Conservation (phyloP, 306 rosid species). For the Cucumis cinereus region DNA sequence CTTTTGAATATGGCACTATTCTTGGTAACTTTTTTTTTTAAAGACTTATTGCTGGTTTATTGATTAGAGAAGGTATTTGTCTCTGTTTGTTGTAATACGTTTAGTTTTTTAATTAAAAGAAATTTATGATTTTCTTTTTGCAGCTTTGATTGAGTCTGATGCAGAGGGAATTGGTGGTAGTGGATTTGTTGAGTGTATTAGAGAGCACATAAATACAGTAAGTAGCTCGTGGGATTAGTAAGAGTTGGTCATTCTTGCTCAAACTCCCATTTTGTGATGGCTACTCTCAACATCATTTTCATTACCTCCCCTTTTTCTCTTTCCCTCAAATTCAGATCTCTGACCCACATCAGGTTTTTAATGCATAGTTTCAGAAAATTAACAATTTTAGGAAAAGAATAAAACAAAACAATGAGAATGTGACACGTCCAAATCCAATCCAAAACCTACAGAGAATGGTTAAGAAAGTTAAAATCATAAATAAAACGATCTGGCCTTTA, state of each 20-base stretch:
- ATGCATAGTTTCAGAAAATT: not conserved
- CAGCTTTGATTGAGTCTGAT: slow-evolving; percentile 98
- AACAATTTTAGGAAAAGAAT: not conserved
- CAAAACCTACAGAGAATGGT: not conserved
- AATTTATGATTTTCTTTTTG: slow-evolving; percentile 17
- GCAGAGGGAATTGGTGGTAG: slow-evolving; percentile 99
- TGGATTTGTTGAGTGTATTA: slow-evolving; percentile 92
- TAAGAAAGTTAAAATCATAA: not conserved
- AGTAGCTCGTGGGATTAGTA: slow-evolving; percentile 19
- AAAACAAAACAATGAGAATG: not conserved
- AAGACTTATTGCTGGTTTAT: slow-evolving; percentile 14
- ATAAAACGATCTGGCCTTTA: not conserved
- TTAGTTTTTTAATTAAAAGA: not conserved
- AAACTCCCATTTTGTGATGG: not conserved
- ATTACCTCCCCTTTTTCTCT: not conserved
- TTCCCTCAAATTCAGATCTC: not conserved
- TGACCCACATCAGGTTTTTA: not conserved
- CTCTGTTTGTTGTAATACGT: slow-evolving; percentile 3
- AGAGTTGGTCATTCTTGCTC: not conserved
- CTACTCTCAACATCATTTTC: not conserved
- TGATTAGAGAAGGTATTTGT: not conserved
- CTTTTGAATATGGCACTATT: slow-evolving; percentile 98
- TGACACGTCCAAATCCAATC: not conserved
- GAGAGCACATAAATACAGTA: slow-evolving; percentile 94
- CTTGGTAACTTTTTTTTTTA: slow-evolving; percentile 42